Conservation (phyloP, 257 asterid species). For the Plantago major region DNA sequence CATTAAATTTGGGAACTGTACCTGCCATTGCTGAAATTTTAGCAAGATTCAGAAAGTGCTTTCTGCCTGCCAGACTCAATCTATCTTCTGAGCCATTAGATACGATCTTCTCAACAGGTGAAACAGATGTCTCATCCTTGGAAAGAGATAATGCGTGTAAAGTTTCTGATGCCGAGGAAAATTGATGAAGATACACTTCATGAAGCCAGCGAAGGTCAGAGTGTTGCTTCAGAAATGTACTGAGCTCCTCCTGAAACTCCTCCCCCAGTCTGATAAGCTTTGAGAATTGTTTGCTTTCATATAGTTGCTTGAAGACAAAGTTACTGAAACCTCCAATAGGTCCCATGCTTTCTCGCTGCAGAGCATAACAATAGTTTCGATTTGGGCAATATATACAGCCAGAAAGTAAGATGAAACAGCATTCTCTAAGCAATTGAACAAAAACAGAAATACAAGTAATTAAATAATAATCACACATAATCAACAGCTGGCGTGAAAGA, state of each 20-base stretch:
- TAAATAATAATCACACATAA: slow-evolving; percentile 2
- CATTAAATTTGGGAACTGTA: slow-evolving; percentile 17
- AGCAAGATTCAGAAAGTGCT: slow-evolving; percentile 72
- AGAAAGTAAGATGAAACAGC: slow-evolving; percentile 19
- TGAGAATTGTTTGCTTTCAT: slow-evolving; percentile 56
- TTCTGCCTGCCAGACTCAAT: slow-evolving; percentile 63
- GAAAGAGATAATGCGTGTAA: slow-evolving; percentile 71
- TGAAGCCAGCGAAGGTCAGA: slow-evolving; percentile 91
- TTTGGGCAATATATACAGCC: slow-evolving; percentile 6
- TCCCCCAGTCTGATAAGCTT: slow-evolving; percentile 90
- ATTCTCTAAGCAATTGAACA: background rate
- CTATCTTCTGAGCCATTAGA: slow-evolving; percentile 24
- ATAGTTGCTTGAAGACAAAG: slow-evolving; percentile 77
- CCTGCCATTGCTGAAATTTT: slow-evolving; percentile 90
- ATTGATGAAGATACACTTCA: slow-evolving; percentile 77
- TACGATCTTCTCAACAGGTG: slow-evolving; percentile 36
- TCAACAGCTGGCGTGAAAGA: slow-evolving; percentile 3
- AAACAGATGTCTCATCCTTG: slow-evolving; percentile 41
- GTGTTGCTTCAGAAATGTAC: slow-evolving; percentile 63
- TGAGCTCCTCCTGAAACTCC: slow-evolving; percentile 76
- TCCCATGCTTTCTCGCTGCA: slow-evolving; percentile 85
- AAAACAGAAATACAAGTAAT: slow-evolving; percentile 5
- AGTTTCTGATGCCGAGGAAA: slow-evolving; percentile 83
- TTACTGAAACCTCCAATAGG: slow-evolving; percentile 89
- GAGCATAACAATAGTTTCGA: slow-evolving; percentile 14